Percentiles rank a stretch among this genome's conserved stretches.
Conservation (phyloP, 768 basidiomycete species). For the Kwoniella botswanensis region DNA sequence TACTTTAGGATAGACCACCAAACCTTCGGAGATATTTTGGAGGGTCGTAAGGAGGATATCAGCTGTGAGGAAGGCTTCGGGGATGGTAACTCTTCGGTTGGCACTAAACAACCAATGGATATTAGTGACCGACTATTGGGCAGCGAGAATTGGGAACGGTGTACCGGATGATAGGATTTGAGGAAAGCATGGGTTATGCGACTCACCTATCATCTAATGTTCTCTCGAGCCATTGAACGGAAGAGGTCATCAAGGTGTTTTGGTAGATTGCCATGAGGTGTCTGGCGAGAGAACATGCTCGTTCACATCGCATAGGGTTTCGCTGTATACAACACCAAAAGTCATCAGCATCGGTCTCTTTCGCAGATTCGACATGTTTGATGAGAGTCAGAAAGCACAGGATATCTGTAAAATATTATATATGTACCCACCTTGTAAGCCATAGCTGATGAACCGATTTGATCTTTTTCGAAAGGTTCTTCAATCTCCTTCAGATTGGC, state of each 20-base stretch:
- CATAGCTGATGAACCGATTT: slow-evolving; percentile 93
- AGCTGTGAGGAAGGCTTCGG: slow-evolving; percentile 94
- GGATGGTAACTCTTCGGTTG: slow-evolving; percentile 92
- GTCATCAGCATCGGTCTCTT: not conserved
- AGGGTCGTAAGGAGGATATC: slow-evolving; percentile 95
- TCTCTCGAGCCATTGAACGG: slow-evolving; percentile 97
- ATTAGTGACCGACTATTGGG: not conserved
- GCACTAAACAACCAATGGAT: slow-evolving; percentile 64
- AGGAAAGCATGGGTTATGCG: too few species aligned
- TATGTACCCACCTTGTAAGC: slow-evolving; percentile 73
- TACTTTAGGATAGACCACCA: slow-evolving; percentile 99
- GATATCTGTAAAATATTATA: not conserved
- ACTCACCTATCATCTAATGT: slow-evolving; percentile 90
- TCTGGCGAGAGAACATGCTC: slow-evolving; percentile 92
- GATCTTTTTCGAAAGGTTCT: slow-evolving; percentile 97
- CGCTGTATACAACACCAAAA: slow-evolving; percentile 60
- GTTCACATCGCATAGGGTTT: slow-evolving; percentile 98
- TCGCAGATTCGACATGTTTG: not conserved
- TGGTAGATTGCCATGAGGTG: slow-evolving; percentile 96
- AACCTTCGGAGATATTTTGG: slow-evolving; percentile 94
- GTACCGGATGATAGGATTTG: too few species aligned
- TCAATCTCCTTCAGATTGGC: slow-evolving; percentile 99
- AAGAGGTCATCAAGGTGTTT: slow-evolving; percentile 91
- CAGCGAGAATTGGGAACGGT: not conserved
- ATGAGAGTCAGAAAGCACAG: not conserved